Evolutionary conservation across 139 green algal genomes (phyloP).

Genomic region (Volvox reticuliferus): DNA sequence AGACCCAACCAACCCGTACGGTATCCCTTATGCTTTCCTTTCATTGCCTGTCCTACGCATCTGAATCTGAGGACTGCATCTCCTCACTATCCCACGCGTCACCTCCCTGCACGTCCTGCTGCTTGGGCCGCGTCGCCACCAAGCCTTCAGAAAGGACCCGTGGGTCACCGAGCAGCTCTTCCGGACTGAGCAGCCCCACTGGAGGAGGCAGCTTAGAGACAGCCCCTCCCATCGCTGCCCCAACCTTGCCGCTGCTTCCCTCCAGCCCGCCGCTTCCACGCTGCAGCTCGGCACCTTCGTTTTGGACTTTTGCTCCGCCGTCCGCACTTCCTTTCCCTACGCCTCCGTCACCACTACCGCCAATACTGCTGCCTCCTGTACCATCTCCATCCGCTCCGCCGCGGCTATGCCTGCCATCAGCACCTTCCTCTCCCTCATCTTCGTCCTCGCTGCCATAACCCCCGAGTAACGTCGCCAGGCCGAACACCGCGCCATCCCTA

Average conservation of each 20-base stretch:
- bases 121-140: neutral
- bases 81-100: conserved; percentile 33
- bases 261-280: neutral
- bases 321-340: too few species aligned
- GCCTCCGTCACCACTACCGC: too few species aligned
- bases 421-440: neutral
- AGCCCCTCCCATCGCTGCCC: neutral
- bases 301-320: too few species aligned
- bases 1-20: too few species aligned
- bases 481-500: neutral
- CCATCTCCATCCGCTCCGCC: neutral
- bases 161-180: conserved; percentile 17
- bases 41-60: neutral
- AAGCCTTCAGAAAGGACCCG: neutral
- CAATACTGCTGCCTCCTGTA: too few species aligned
- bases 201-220: neutral
- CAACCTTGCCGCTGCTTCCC: neutral
- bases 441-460: conserved; percentile 31
- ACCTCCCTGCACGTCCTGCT: neutral
- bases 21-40: too few species aligned
- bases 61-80: neutral
- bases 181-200: neutral
- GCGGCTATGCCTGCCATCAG: neutral
- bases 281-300: too few species aligned
- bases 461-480: neutral